phyloP scores from a whole-genome alignment of 805 yeast genomes.

The Barnettozyma californica region DNA sequence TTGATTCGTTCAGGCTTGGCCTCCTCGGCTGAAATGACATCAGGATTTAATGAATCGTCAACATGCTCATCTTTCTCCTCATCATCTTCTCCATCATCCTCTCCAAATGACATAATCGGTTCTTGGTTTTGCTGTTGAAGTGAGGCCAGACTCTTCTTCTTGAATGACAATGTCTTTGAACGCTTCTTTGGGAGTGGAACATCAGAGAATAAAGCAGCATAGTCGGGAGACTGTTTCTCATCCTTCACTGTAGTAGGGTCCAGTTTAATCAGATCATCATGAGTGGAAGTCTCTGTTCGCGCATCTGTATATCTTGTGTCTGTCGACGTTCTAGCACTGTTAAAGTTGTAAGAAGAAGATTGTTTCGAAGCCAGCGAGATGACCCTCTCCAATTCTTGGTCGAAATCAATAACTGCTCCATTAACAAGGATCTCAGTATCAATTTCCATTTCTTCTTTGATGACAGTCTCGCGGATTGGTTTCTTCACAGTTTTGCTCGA shows the following conservation, averaged over 20 bases:
- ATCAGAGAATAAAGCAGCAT: constrained; percentile 27
- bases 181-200: constrained; percentile 18
- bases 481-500: constrained; percentile 3
- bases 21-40: not conserved
- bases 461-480: constrained; percentile 8
- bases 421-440: not conserved
- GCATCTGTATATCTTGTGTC: constrained; percentile 5
- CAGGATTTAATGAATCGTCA: not conserved
- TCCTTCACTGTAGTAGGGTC: constrained; percentile 1
- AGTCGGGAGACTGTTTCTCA: constrained; percentile 24
- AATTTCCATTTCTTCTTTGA: constrained; percentile 8
- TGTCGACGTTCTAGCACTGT: constrained; percentile 8
- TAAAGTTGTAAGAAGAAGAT: constrained; percentile 22
- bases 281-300: not conserved
- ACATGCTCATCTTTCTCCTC: not conserved
- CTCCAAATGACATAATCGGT: not conserved
- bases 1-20: constrained; percentile 3
- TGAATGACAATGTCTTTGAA: constrained; percentile 15
- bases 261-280: not conserved
- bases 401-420: constrained; percentile 10
- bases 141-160: constrained; percentile 4
- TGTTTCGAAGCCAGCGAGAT: constrained; percentile 22
- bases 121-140: not conserved
- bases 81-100: not conserved
- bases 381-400: constrained; percentile 21